Evolutionary conservation across 495 filamentous ascomycete genomes (phyloP), one percentile per base, ranked within the genome.

Genomic region (Xylaria telfairii): DNA sequence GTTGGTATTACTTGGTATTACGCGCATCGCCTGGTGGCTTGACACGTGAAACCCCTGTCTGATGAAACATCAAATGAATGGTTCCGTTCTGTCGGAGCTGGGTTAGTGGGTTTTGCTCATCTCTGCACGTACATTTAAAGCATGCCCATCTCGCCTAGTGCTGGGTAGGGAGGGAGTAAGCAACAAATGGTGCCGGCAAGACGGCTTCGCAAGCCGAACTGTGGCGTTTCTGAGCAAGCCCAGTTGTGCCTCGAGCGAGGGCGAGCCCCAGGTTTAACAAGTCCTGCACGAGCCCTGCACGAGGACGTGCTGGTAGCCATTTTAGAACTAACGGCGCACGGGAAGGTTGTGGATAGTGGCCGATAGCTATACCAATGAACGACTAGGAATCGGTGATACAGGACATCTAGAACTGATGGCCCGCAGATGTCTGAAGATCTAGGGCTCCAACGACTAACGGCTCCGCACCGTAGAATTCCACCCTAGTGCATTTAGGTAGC

Each of bases 191-290:
- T 65, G 7, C 17, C 62, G 62, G 62, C 62, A 65, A 49, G 28
- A 13, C 62, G 62, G 62, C 42, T 65, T 65, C 39, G 15, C 7
- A 42, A 65, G 62, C 62, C 62, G 62, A n/a, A 51, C 62, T 37
- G 62, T 65, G 62, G 62, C 60, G 60, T 30, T 46, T 28, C 3
- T 3, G 4, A 37, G 4, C 34, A 37, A 37, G 4, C 8, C 17
- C 34, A 13, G 10, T 13, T 39, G 56, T 56, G 56, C 56, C 32
- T n/a, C 34, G 34, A 8, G 34, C 34, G 8, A n/a, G n/a, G n/a
- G n/a, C n/a, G n/a, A n/a, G n/a, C n/a, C n/a, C n/a, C n/a, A n/a
- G n/a, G n/a, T n/a, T n/a, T n/a, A n/a, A n/a, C n/a, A n/a, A n/a
- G n/a, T n/a, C n/a, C n/a, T n/a, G n/a, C n/a, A n/a, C 42, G 26